Base-by-base conservation (phyloP, 2,329 filamentous ascomycete species). In the Neoarthrinium moseri region DNA sequence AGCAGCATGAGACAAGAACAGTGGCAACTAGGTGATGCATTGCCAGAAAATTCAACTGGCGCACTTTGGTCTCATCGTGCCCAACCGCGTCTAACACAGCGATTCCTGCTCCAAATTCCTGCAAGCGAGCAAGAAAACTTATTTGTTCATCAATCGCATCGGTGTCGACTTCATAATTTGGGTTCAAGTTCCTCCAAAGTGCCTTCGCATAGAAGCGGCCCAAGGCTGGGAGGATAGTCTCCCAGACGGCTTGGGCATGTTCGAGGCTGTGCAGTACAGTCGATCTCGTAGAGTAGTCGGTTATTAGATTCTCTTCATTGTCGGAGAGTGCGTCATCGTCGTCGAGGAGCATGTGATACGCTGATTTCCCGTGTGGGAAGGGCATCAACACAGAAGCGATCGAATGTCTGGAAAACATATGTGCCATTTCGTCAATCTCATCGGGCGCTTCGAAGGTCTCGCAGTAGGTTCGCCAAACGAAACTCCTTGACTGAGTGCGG, bases 401-500 rank as follows among this genome's bases (percentile, higher is more conserved):
- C 41, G 56, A 58, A 33, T 59, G 56, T 11, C 51, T 50, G 15
- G 52, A 50, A 45, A 56, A 58, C 47, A 60, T 58, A 27, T 47
- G 46, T 2, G 58, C 54, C 54, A 60, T 60, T 36, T 60, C 56
- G 42, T 54, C 56, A 2, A 57, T 46, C 23, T 59, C 58, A 27
- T 54, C 52, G 12, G 32, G 48, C 20, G 49, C 45, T 17, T 24
- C 23, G 2, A 41, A 24, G 21, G 20, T 13, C 13, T 33, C 22
- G 32, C 22, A 30, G 24, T 24, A 20, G 12, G 43, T 37, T n/a
- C 20, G 29, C 35, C 37, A 41, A 12, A 26, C 22, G 33, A 48
- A 37, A 26, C 23, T 26, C 6, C 44, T 40, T 18, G 35, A 24
- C 11, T 46, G 39, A 15, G 36, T 41, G 18, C 48, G 43, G 15